Percentiles rank a stretch among this genome's conserved stretches.
phyloP scores from a whole-genome alignment of 345 rosid species.

The Xanthoceras sorbifolium region DNA sequence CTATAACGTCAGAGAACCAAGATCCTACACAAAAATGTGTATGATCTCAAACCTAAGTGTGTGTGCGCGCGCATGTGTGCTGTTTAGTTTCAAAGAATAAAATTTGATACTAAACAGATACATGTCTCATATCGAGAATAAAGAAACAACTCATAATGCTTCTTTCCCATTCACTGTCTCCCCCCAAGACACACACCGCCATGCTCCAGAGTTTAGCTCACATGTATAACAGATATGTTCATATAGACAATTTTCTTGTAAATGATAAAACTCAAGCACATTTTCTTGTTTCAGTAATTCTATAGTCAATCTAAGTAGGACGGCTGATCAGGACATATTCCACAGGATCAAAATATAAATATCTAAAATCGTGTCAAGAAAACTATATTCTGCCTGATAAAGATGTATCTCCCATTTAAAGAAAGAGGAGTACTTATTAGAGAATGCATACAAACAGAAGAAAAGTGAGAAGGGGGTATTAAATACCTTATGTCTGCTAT shows the following conservation, averaged over 20 bases:
- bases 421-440: background rate
- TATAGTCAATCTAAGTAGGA: background rate
- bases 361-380: background rate
- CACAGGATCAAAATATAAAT: background rate
- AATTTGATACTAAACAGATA: too few relatives aligned
- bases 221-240: too few relatives aligned
- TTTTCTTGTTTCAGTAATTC: background rate
- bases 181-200: too few relatives aligned
- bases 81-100: too few relatives aligned
- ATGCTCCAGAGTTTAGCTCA: too few relatives aligned
- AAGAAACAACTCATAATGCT: too few relatives aligned
- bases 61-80: too few relatives aligned
- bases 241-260: background rate
- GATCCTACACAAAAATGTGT: too few relatives aligned
- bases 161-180: too few relatives aligned
- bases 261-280: background rate
- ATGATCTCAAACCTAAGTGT: too few relatives aligned
- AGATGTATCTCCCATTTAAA: background rate
- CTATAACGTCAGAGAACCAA: too few relatives aligned
- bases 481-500: constrained; percentile 49
- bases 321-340: background rate
- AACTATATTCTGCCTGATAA: background rate
- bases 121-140: too few relatives aligned
- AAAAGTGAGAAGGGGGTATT: background rate
- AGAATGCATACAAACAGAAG: background rate